Conservation (phyloP, 2,329 filamentous ascomycete genomes). For the Trichoderma sp. region DNA sequence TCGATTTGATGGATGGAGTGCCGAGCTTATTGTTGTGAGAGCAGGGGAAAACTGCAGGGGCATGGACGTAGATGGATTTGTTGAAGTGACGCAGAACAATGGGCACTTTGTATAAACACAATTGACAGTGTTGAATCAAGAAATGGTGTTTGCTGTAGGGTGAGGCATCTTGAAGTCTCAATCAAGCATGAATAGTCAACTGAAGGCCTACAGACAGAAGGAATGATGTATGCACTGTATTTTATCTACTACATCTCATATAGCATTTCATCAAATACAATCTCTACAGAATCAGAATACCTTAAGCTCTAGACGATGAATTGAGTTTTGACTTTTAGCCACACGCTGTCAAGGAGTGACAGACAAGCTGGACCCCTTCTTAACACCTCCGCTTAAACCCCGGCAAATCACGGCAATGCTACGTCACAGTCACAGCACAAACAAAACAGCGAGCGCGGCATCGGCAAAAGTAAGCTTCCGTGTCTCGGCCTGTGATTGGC, state of each 20-base stretch:
- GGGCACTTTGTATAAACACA: neutral
- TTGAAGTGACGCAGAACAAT: neutral
- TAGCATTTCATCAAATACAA: neutral
- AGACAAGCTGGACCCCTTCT: neutral
- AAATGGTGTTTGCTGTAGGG: neutral
- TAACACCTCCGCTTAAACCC: neutral
- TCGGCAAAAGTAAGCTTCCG: slow-evolving; percentile 30
- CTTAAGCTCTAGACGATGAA: neutral
- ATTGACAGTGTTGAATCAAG: neutral
- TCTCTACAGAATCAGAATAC: neutral
- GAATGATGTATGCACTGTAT: neutral
- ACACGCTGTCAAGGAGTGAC: neutral
- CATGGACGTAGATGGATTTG: neutral
- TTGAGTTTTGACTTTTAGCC: neutral
- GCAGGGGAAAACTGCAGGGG: neutral
- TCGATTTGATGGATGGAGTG: neutral
- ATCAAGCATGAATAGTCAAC: neutral
- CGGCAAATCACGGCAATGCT: neutral
- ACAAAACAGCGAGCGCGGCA: neutral
- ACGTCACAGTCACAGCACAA: slow-evolving; percentile 13
- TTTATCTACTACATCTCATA: no score
- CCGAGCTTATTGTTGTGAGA: neutral
- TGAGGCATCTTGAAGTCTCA: neutral
- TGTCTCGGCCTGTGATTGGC: slow-evolving; percentile 23
- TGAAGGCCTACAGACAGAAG: neutral